Evolutionary conservation across 768 basidiomycete species (phyloP), one percentile per base, ranked within the genome.

Genomic region (Arthromyces matolae): DNA sequence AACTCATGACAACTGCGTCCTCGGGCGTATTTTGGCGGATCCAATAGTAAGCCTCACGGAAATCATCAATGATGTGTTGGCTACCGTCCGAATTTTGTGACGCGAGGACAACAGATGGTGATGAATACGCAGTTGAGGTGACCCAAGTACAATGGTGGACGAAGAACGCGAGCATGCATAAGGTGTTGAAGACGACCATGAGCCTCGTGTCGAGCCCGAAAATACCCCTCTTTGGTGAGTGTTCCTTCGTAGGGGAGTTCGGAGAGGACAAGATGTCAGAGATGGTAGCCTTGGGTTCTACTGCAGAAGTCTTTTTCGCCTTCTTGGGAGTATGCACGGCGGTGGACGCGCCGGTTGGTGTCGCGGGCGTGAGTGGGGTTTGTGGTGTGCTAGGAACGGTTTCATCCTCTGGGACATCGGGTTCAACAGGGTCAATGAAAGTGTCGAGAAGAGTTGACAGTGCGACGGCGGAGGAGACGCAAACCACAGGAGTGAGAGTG

Each of bases 41-140:
- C 96, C 96, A 99, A 62, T 98, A 97, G 66, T 99, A 98, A 10
- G 96, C 96, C 72, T 98, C 96, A 49, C 96, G 80, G 83, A 97
- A 99, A 66, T 99, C 96, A 61, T 99, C 96, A 59, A 99, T 98
- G 60, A 98, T 89, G 65, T 93, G 84, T 61, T 91, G 86, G 47
- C 80, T 85, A 16, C 96, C 96, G 60, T 98, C 95, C 0, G 78
- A 71, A 47, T 77, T 80, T 1, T 71, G 68, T 5, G 90, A 91
- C 0, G 94, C 83, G 49, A 98, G 75, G 5, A 99, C 95, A 51
- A 98, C 96, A 22, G 94, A 97, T 0, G 96, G 96, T 0, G 94
- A 97, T 6, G 96, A 98, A 70, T 98, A 98, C 1, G 96, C 94
- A 53, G 72, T 81, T 24, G 93, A 83, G 1, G 96, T 98, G 19